Evolutionary conservation across 345 rosid species (phyloP).

Genomic region (Camelina hispida): DNA sequence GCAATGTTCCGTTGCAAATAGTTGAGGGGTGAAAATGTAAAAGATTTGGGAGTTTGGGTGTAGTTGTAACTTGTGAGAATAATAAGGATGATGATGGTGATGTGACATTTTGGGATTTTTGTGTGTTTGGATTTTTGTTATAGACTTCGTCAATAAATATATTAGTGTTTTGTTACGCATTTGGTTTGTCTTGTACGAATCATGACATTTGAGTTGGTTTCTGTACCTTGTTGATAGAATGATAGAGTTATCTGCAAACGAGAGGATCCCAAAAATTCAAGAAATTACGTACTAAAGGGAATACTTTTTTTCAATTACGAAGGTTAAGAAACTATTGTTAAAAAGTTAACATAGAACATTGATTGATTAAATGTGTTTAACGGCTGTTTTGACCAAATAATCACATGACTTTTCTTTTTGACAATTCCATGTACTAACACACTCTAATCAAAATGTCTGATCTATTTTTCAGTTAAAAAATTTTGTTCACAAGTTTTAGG

Average conservation of each 20-base stretch:
- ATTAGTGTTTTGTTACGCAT: background rate
- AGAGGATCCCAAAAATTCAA: background rate
- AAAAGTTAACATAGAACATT: too few relatives aligned
- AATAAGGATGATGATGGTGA: slow-evolving; percentile 23
- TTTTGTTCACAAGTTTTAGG: too few relatives aligned
- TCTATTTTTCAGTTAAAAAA: too few relatives aligned
- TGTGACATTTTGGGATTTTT: slow-evolving; percentile 29
- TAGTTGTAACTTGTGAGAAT: slow-evolving; percentile 3
- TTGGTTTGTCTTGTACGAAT: slow-evolving; percentile 31
- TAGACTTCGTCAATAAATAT: slow-evolving; percentile 18
- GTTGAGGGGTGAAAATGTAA: slow-evolving; percentile 34
- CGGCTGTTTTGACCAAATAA: too few relatives aligned
- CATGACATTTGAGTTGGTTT: slow-evolving; percentile 30
- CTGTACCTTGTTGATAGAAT: background rate
- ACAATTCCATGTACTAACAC: too few relatives aligned
- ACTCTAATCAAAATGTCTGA: too few relatives aligned
- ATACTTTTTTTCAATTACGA: too few relatives aligned
- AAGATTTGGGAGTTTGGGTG: slow-evolving; percentile 29
- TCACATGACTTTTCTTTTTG: too few relatives aligned
- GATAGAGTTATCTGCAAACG: slow-evolving; percentile 9
- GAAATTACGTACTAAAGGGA: background rate
- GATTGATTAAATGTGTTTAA: too few relatives aligned
- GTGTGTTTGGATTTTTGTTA: slow-evolving; percentile 39
- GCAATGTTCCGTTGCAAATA: slow-evolving; percentile 66
- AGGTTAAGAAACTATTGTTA: too few relatives aligned